Evolutionary conservation across 164 flowering plant genomes (phyloP), one percentile per base, ranked within the genome.

Genomic region (Houttuynia cordata): DNA sequence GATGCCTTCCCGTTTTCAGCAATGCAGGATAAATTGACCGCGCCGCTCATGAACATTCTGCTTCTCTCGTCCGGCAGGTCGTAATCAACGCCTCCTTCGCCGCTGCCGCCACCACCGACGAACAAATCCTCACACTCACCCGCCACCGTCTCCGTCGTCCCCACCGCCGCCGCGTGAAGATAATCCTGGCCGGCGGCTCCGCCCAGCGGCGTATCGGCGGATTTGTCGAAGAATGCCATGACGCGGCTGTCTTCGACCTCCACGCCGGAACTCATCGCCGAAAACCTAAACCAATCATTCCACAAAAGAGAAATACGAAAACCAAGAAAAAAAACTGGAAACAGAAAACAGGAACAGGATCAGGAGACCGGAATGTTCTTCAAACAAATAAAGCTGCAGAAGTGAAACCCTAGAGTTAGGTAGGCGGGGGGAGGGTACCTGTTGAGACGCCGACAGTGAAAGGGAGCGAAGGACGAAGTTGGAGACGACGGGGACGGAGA

Each of bases 161-260:
- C 17, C 13, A 14, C 1, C 49, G 49, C 37, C 37, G 37, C 37
- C 37, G 37, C 37, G 2, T 30, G 49, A 45, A 45, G 49, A 45
- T 17, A 17, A 12, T 17, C 13, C 49, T 45, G 14, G 49, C 49
- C 49, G 49, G 14, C 49, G 49, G 13, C 49, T 9, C 4, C 60
- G 10, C 18, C 39, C 23, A 37, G n/a, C 60, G 40, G 37, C 7
- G 13, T 17, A 34, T 23, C 34, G 10, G 57, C 4, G 17, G 37
- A 14, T 15, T 23, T 24, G 19, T 23, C 55, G 17, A 54, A 54
- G 57, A 23, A 18, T 18, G 21, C 57, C 13, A 30, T 17, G 6
- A 24, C 34, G 57, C 34, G 57, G 57, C 57, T 17, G 57, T 54
- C 57, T 54, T 54, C 57, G 30, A 54, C 30, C 57, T 54, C 57